These are phyloP conservation scores for Linnemannia zychae DNA, from an alignment of 192 early-diverging fungal species.

Conservation along the genomic window DNA sequence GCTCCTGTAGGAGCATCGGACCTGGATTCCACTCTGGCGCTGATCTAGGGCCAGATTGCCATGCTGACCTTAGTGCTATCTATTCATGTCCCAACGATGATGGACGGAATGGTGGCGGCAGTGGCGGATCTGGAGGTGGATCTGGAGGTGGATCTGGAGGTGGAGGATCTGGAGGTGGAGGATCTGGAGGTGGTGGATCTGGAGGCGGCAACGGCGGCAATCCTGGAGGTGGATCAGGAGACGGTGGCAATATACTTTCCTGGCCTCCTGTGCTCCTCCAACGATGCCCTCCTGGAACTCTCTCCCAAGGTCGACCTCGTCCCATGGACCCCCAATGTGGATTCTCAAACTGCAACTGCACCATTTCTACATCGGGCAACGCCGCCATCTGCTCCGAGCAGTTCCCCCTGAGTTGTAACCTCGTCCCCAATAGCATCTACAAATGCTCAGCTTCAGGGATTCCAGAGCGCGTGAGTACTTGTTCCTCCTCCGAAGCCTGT, in stretches of 20 bases:
- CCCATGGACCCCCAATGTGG: slow-evolving; percentile 6
- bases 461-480: slow-evolving; percentile 1
- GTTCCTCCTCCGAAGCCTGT: not conserved
- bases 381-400: slow-evolving; percentile 1
- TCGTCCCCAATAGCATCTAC: slow-evolving; percentile 10
- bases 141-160: no score
- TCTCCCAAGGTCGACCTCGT: not conserved
- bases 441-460: slow-evolving; percentile 5
- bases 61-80: not conserved
- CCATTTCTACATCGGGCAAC: not conserved
- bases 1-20: not conserved
- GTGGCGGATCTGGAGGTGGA: no score
- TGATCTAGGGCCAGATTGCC: not conserved
- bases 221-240: no score
- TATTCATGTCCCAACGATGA: not conserved
- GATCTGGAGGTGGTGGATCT: no score
- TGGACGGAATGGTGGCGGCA: not conserved
- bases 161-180: no score
- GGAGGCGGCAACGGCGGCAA: no score
- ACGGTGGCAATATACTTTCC: not conserved
- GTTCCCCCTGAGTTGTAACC: not conserved
- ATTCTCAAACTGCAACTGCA: not conserved
- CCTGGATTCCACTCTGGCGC: not conserved
- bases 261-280: not conserved
- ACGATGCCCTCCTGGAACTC: not conserved